Evolutionary conservation across 148 eudicot species (phyloP).

Genomic region (Rheum nobile): DNA sequence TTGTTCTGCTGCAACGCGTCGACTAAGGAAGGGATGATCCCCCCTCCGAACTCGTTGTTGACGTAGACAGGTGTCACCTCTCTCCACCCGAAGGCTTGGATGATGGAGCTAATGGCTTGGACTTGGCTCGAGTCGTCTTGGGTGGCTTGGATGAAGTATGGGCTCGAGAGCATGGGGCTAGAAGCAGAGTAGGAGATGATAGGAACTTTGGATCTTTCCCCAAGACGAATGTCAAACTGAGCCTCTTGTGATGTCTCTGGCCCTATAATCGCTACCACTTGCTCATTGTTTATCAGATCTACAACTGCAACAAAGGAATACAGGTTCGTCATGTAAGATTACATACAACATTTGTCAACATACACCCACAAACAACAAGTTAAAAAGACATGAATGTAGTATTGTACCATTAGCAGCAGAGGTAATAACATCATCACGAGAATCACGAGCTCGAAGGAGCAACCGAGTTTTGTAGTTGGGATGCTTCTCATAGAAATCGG

Average conservation of each 20-base stretch:
- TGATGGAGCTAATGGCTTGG: constrained; percentile 20
- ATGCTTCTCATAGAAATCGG: constrained; percentile 28
- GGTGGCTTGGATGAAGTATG: constrained; percentile 25
- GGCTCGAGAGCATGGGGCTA: constrained; percentile 21
- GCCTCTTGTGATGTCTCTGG: constrained; percentile 32
- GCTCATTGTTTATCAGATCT: constrained; percentile 26
- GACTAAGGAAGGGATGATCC: constrained; percentile 20
- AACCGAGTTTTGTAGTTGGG: constrained; percentile 24
- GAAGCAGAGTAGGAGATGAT: constrained; percentile 35
- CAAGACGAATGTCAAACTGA: constrained; percentile 28
- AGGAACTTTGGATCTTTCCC: constrained; percentile 28
- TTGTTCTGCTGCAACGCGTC: constrained; percentile 21
- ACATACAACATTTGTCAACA: not conserved
- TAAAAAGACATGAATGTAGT: not conserved
- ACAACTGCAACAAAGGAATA: constrained; percentile 15
- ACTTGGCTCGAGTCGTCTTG: constrained; percentile 20
- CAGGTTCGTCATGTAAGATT: not conserved
- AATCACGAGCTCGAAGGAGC: constrained; percentile 31
- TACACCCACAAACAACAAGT: not conserved
- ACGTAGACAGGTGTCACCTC: constrained; percentile 19
- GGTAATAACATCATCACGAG: constrained; percentile 21
- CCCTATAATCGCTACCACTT: constrained; percentile 37
- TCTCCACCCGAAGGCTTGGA: constrained; percentile 23
- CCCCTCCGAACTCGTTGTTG: constrained; percentile 24
- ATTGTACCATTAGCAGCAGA: constrained; percentile 22